Evolutionary conservation across 139 green algal species (phyloP), one percentile per base, ranked within the genome.

Genomic region (Picochlorum sp.): DNA sequence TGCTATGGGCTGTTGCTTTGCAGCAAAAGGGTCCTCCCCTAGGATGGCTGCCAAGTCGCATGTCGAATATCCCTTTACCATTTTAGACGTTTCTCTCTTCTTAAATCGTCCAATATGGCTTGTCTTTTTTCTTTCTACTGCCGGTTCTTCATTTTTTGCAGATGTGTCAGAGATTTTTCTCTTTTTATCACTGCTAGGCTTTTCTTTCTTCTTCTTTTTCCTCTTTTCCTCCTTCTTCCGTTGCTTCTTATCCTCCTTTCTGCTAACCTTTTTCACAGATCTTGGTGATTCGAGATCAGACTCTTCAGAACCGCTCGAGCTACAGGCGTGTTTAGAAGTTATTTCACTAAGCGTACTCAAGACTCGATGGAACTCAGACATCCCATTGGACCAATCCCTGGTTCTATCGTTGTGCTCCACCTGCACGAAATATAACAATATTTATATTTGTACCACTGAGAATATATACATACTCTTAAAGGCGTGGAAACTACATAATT

Each of bases 31-130:
- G 33, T 73, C 70, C 1, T 30, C 57, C 0, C 85, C 85, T 6
- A 94, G 51, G 43, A 94, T 93, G 32, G 85, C 85, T 0, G 84
- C 85, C 22, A 94, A 52, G 55, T 93, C 85, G 14, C 47, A 62
- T 0, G 74, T 50, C 1, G 78, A 87, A 75, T 94, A 94, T 28
- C 60, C 57, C 28, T 77, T 70, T 2, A 89, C 85, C 32, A 75
- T 67, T 69, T 92, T 92, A 25, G 72, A 72, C 3, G 49, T 39
- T 45, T 90, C 78, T 14, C 81, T 65, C 22, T 73, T 78, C 13
- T 72, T 52, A 67, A 86, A 93, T 10, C 84, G 77, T 0, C 80
- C 82, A 3, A 79, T 35, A 40, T 89, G 81, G 5, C 77, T 81
- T 3, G 55, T 24, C 20, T 63, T 72, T 7, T 57, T 47, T 0